phyloP scores from a whole-genome alignment of 1,284 basidiomycete species.

The Leccinum fallax region DNA sequence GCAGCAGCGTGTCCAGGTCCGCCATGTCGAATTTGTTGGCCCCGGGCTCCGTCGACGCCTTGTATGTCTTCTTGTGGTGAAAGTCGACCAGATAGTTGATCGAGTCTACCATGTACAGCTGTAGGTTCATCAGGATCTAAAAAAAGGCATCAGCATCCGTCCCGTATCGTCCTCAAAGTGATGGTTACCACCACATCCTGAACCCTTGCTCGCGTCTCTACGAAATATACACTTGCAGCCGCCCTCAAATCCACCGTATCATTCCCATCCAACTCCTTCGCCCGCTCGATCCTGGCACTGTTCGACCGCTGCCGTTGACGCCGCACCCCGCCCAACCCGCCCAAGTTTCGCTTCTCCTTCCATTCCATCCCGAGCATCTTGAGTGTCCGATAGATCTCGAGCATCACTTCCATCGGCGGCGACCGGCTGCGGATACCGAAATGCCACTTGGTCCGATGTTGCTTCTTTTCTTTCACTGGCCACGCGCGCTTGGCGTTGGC shows the following conservation, averaged over 20 bases:
- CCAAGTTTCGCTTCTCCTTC: conserved; percentile 80
- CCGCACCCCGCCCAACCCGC: conserved; percentile 58
- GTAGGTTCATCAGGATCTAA: conserved; percentile 96
- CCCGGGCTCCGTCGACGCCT: conserved; percentile 59
- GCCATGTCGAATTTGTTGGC: conserved; percentile 71
- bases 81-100: conserved; percentile 99
- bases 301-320: conserved; percentile 29
- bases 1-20: conserved; percentile 49
- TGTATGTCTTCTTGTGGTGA: conserved; percentile 93
- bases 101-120: conserved; percentile 94
- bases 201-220: conserved; percentile 90
- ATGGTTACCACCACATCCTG: conserved; percentile 71
- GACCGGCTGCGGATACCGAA: conserved; percentile 95
- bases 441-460: conserved; percentile 88
- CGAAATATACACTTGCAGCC: conserved; percentile 83
- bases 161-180: neutral
- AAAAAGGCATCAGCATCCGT: conserved; percentile 4
- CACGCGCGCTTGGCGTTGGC: conserved; percentile 59
- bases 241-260: conserved; percentile 66
- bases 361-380: conserved; percentile 97
- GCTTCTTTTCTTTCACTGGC: conserved; percentile 59
- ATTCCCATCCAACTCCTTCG: conserved; percentile 62
- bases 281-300: conserved; percentile 59
- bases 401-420: conserved; percentile 99
- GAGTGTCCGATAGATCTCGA: conserved; percentile 95